phyloP scores from a whole-genome alignment of 1,284 basidiomycete genomes.

The Cutaneotrichosporon sp. region DNA sequence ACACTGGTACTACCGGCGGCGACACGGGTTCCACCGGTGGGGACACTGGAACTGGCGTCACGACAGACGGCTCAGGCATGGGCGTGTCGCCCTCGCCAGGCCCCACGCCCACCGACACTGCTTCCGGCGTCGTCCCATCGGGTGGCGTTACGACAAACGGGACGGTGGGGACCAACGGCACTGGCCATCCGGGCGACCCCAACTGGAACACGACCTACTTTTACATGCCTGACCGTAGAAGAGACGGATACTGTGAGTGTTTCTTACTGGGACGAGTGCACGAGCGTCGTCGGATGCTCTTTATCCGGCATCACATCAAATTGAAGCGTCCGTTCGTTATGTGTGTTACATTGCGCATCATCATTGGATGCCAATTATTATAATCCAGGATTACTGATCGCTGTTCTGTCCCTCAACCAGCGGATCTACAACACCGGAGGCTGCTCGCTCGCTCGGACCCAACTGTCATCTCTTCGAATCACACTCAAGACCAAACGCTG shows the following conservation, averaged over 20 bases:
- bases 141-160: background rate
- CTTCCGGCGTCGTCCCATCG: background rate
- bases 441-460: background rate
- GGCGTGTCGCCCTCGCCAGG: background rate
- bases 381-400: background rate
- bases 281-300: background rate
- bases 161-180: background rate
- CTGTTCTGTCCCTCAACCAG: no score
- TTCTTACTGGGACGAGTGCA: no score
- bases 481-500: background rate
- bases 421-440: background rate
- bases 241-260: constrained; percentile 20
- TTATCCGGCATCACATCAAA: background rate
- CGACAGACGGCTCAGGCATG: background rate
- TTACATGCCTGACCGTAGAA: constrained; percentile 15
- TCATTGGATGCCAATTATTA: background rate
- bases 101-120: background rate
- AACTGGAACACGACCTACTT: constrained; percentile 18
- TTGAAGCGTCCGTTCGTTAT: background rate
- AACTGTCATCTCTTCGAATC: background rate
- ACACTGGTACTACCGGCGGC: background rate
- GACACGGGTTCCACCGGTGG: background rate
- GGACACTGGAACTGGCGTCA: background rate
- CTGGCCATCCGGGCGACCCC: background rate
- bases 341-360: background rate